Base-by-base conservation (phyloP, 2,329 filamentous ascomycete genomes). In the Fusarium incarnatum region DNA sequence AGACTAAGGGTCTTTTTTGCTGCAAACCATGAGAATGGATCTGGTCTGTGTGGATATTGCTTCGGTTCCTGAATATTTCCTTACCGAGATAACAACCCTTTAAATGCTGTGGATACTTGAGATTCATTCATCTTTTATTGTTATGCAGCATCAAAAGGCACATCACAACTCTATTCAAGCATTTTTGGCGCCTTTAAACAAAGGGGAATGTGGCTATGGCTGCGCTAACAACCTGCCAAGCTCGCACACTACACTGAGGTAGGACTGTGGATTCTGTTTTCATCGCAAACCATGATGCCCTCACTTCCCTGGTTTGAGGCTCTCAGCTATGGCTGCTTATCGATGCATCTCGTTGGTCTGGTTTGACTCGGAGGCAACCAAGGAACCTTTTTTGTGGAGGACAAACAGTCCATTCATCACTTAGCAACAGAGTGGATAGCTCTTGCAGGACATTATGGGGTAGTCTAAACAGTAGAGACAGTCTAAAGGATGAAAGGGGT, bases 311-410 rank as follows among this genome's bases (percentile, higher is more conserved):
- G 50, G 45, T 57, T 67, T 56, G 18, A 47, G 25, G 37, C 25
- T 23, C 27, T 13, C 30, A 28, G 18, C 18, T 28, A 16, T 47
- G 47, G 16, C 25, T 71, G 63, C 55, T 70, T 57, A 70, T 50
- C 67, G 68, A 68, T 55, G 37, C 49, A 60, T 50, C 28, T 20
- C 32, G 46, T 60, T 64, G 64, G 41, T 41, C 42, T 25, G 54
- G 22, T 12, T 54, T 34, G 47, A 27, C 34, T 54, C 37, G 44
- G 50, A 64, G 47, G 49, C 23, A 53, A 52, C 42, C 45, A 27
- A 61, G 30, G 48, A 61, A 59, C 46, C 54, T 50, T 56, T 55
- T 56, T 45, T 52, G 63, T 66, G 61, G 63, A 8, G 34, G 18
- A 22, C n/a, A 60, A 44, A 49, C 41, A 49, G n/a, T 53, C 30